Base-by-base conservation (phyloP, 768 basidiomycete genomes). In the Gloeophyllum trabeum region DNA sequence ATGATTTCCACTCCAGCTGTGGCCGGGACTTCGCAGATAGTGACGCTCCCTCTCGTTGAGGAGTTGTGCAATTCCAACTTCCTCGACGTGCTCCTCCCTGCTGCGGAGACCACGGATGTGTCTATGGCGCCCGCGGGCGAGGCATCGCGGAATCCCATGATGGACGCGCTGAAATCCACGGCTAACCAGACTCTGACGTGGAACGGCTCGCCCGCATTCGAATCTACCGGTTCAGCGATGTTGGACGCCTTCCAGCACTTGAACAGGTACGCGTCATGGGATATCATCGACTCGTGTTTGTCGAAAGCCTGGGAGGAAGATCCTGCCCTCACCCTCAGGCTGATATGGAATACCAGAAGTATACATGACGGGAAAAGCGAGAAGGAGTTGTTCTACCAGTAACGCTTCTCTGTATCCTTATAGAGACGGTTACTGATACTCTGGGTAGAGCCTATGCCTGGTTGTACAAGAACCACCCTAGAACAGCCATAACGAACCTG, bases 341-440 rank as follows among this genome's bases (percentile, higher is more conserved):
- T 84, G 43, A 79, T 87, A 46, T 84, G 80, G 77, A 73, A 76
- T 44, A 51, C 71, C 37, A 58, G 81, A 23, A 81, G 77, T 26
- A 83, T 87, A 23, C 79, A 80, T 43, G 77, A 85, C 34, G 81
- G 83, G 0, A 80, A 78, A 50, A 61, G 66, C 4, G 73, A 75
- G 36, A 76, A 69, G 46, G 73, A 77, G 43, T 55, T 59, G 0
- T 85, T 84, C 51, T 83, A 81, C 54, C 62, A 51, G 71, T 72
- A 46, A 34, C 64, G 12, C 30, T 26, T 35, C 1, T 42, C 20
- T 30, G 14, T 12, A 40, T 18, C 14, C 34, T 40, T 41, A 25
- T 48, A 21, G 3, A 19, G 3, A 32, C 16, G 12, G 18, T 25
- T 21, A 14, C 25, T 20, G 46, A 18, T 32, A 24, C 28, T 16